Evolutionary conservation across 2,329 filamentous ascomycete genomes (phyloP).

Genomic region (Fusarium compactum): DNA sequence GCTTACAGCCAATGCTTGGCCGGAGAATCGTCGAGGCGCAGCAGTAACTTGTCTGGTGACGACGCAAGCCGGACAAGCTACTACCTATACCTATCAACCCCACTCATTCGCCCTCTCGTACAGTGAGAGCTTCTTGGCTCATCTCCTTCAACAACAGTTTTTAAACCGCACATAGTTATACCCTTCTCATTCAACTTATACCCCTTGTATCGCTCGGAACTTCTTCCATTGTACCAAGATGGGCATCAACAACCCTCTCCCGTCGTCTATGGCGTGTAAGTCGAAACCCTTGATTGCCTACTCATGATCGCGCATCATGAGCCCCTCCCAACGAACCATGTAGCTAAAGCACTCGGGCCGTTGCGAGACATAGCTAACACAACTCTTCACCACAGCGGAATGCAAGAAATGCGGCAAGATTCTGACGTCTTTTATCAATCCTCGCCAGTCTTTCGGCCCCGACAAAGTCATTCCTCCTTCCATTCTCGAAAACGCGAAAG

Average conservation of each 20-base stretch:
- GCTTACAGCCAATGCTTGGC: constrained; percentile 20
- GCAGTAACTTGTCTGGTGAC: constrained; percentile 36
- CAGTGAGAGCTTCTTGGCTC: constrained; percentile 36
- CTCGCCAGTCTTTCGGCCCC: constrained; percentile 90
- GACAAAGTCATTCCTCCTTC: constrained; percentile 97
- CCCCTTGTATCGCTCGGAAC: neutral
- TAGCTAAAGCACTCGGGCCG: neutral
- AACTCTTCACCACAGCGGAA: constrained; percentile 73
- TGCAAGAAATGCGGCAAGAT: constrained; percentile 98
- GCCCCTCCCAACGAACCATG: constrained; percentile 26
- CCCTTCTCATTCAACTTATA: neutral
- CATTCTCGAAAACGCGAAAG: constrained; percentile 91
- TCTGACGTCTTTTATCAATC: constrained; percentile 93
- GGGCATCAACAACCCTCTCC: constrained; percentile 75
- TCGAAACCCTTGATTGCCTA: constrained; percentile 42
- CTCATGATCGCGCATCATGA: constrained; percentile 39
- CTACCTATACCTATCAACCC: constrained; percentile 31
- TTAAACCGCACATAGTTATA: constrained; percentile 3
- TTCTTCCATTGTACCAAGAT: constrained; percentile 53
- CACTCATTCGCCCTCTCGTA: constrained; percentile 29
- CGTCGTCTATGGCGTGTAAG: constrained; percentile 76
- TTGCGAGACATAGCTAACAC: constrained; percentile 28
- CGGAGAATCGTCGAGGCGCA: constrained; percentile 35
- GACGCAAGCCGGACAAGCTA: constrained; percentile 29
- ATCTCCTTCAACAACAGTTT: constrained; percentile 23